phyloP scores from a whole-genome alignment of 1,284 basidiomycete species.

The Melanopsichium pennsylvanicum region DNA sequence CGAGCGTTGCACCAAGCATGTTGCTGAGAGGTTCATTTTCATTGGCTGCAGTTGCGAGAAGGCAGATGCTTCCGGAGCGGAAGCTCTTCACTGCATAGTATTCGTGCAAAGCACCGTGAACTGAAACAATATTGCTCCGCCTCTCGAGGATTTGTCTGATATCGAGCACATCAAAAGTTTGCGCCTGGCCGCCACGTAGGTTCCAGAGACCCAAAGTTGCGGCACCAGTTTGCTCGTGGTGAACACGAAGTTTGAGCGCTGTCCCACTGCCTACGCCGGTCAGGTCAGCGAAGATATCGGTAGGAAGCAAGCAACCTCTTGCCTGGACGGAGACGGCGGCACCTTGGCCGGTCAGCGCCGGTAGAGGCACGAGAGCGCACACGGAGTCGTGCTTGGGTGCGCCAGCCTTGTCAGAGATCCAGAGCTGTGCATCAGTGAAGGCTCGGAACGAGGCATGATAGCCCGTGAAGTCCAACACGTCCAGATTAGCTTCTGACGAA shows the following conservation, averaged over 20 bases:
- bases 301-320: slow-evolving; percentile 5
- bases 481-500: slow-evolving; percentile 1
- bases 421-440: slow-evolving; percentile 45
- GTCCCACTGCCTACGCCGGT: slow-evolving; percentile 11
- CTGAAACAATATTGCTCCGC: not conserved
- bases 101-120: not conserved
- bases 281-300: slow-evolving; percentile 17
- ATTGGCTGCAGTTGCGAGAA: not conserved
- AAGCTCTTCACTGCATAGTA: slow-evolving; percentile 19
- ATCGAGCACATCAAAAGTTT: slow-evolving; percentile 13
- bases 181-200: slow-evolving; percentile 7
- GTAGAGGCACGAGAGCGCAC: slow-evolving; percentile 9
- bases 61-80: slow-evolving; percentile 7
- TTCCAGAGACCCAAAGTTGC: slow-evolving; percentile 34
- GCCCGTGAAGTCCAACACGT: slow-evolving; percentile 20
- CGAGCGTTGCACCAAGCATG: slow-evolving; percentile 1
- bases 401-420: slow-evolving; percentile 29
- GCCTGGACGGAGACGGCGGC: slow-evolving; percentile 3
- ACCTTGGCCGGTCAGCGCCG: slow-evolving; percentile 1
- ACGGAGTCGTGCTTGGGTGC: slow-evolving; percentile 9
- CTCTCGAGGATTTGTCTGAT: slow-evolving; percentile 1
- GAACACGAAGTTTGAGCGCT: slow-evolving; percentile 23
- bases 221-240: slow-evolving; percentile 11
- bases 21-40: not conserved
- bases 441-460: slow-evolving; percentile 56